Percentiles rank a stretch among this genome's conserved stretches.
These are phyloP conservation scores for Phytophthora quininea DNA, from an alignment of 352 stramenopile genomes.

Conservation along the genomic window DNA sequence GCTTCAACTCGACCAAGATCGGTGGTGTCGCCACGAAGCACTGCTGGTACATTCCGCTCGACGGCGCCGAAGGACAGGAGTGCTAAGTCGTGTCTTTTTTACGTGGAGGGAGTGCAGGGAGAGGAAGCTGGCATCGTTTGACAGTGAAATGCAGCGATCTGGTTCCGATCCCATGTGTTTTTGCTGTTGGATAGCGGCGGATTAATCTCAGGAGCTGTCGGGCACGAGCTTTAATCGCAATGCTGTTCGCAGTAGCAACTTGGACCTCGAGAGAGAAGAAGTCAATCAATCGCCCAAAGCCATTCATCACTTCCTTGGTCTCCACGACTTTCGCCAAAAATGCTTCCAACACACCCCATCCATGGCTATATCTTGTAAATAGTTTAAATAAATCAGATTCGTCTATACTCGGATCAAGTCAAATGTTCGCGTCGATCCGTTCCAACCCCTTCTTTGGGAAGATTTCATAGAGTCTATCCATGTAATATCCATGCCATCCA, in stretches of 20 bases:
- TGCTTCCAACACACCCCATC: not conserved
- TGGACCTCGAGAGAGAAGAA: not conserved
- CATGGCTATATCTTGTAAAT: not conserved
- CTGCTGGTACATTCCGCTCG: conserved; percentile 76
- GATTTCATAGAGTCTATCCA: too few species aligned
- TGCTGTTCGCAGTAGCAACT: not conserved
- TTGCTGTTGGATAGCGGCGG: not conserved
- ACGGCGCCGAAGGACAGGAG: conserved; percentile 42
- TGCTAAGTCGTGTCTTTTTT: conserved; percentile 21
- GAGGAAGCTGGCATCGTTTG: not conserved
- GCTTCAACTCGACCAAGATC: conserved; percentile 49
- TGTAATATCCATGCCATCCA: too few species aligned
- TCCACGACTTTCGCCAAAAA: too few species aligned
- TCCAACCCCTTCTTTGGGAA: too few species aligned
- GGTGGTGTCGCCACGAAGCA: conserved; percentile 70
- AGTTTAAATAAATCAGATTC: not conserved
- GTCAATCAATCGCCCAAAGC: too few species aligned
- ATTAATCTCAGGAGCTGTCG: conserved; percentile 6
- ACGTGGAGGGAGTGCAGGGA: not conserved
- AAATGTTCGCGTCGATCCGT: too few species aligned
- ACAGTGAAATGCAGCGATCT: not conserved
- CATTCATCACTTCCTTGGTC: too few species aligned
- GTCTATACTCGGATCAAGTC: too few species aligned
- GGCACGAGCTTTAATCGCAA: not conserved
- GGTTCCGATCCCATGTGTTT: conserved; percentile 1